Percentiles rank a stretch among this genome's conserved stretches.
Evolutionary conservation across 805 yeast genomes (phyloP).

Genomic region (Sugiyamaella floridensis): DNA sequence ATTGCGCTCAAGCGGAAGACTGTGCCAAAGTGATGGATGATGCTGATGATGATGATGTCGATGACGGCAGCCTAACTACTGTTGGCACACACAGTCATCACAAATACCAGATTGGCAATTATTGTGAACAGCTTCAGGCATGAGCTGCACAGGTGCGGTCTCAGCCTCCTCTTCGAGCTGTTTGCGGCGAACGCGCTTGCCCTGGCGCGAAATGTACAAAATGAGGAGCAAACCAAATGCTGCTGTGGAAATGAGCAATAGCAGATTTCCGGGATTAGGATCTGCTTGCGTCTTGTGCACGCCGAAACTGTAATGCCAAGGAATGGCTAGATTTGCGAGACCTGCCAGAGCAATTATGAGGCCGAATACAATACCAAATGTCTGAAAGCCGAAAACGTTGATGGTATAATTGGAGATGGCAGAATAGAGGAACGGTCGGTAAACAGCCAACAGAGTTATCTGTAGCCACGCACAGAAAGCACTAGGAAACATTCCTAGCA

Average conservation of each 20-base stretch:
- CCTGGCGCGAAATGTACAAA: slow-evolving; percentile 31
- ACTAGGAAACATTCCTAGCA: slow-evolving; percentile 55
- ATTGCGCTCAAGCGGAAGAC: slow-evolving; percentile 42
- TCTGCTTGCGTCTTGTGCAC: slow-evolving; percentile 62
- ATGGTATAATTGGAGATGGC: slow-evolving; percentile 88
- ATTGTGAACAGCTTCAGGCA: slow-evolving; percentile 23
- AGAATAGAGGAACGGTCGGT: slow-evolving; percentile 89
- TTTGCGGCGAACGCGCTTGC: slow-evolving; percentile 40
- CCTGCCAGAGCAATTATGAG: slow-evolving; percentile 78
- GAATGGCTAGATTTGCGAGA: slow-evolving; percentile 66
- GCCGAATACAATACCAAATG: slow-evolving; percentile 90
- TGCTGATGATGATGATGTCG: no score
- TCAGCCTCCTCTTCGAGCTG: slow-evolving; percentile 59
- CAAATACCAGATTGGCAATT: slow-evolving; percentile 11
- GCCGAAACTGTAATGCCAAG: slow-evolving; percentile 60
- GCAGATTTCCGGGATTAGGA: slow-evolving; percentile 69
- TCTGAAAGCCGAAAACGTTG: slow-evolving; percentile 85
- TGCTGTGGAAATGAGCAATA: slow-evolving; percentile 43
- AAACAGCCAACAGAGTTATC: slow-evolving; percentile 64
- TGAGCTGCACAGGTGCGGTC: slow-evolving; percentile 39
- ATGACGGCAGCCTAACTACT: slow-evolving; percentile 1
- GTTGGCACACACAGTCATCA: slow-evolving; percentile 17
- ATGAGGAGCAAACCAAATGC: slow-evolving; percentile 25
- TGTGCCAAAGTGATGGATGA: neutral
- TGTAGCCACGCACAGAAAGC: slow-evolving; percentile 55